phyloP scores from a whole-genome alignment of 2,329 filamentous ascomycete genomes.

The Colletotrichum sp. region DNA sequence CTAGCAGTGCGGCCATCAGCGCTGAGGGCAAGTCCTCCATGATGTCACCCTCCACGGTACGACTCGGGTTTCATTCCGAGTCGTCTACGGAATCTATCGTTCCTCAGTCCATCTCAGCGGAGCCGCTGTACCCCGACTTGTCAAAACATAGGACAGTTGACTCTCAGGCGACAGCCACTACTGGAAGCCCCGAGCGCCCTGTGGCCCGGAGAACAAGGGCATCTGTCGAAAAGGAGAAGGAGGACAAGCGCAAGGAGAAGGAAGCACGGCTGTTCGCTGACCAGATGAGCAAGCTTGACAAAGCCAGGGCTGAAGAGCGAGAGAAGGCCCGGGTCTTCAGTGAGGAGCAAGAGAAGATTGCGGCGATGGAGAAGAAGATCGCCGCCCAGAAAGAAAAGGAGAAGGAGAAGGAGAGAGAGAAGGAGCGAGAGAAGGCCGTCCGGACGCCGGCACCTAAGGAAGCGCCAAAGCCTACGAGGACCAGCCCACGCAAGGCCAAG shows the following conservation, averaged over 20 bases:
- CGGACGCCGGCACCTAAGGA: constrained; percentile 39
- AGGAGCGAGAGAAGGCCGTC: constrained; percentile 13
- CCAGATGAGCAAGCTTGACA: constrained; percentile 67
- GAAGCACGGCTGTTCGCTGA: constrained; percentile 67
- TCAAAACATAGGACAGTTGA: constrained; percentile 39
- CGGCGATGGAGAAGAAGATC: constrained; percentile 57
- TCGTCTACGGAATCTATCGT: constrained; percentile 56
- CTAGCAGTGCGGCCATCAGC: constrained; percentile 72
- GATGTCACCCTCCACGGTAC: constrained; percentile 57
- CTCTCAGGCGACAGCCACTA: constrained; percentile 25
- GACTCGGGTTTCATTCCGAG: constrained; percentile 46
- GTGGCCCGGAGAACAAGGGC: constrained; percentile 58
- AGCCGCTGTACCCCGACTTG: constrained; percentile 51
- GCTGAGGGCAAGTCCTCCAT: constrained; percentile 65
- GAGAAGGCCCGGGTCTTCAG: constrained; percentile 68
- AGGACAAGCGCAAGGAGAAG: constrained; percentile 70
- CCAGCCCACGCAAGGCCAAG: constrained; percentile 58
- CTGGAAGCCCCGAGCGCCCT: constrained; percentile 48
- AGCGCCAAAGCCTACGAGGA: constrained; percentile 48
- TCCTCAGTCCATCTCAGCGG: constrained; percentile 30
- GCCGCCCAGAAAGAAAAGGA: constrained; percentile 60
- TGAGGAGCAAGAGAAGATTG: constrained; percentile 60
- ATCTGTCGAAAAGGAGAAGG: constrained; percentile 65
- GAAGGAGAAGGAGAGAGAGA: constrained; percentile 25
- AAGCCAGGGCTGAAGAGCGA: constrained; percentile 71